These are phyloP conservation scores for Thuidium tamariscinum DNA, from an alignment of 225 moss, liverwort and hornwort species.

Conservation along the genomic window DNA sequence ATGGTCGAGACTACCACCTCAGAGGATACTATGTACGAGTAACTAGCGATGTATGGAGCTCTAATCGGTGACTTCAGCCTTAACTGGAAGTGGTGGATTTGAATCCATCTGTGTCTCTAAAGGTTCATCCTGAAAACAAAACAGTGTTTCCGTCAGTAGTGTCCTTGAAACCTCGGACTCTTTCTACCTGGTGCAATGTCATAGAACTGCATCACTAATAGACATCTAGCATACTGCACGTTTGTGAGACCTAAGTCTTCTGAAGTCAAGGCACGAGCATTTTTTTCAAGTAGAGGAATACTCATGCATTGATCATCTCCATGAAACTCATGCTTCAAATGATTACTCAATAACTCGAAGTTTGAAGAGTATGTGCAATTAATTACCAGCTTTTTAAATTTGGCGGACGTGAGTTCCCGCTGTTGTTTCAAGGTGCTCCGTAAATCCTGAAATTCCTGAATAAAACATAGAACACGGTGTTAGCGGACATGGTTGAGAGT, in stretches of 20 bases:
- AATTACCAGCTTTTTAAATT: conserved; percentile 24
- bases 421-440: conserved; percentile 38
- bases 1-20: conserved; percentile 29
- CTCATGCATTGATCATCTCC: not conserved
- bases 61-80: not conserved
- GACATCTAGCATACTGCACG: not conserved
- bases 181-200: not conserved
- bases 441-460: conserved; percentile 43
- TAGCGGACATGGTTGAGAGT: not conserved
- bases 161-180: not conserved
- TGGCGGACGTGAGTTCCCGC: conserved; percentile 23
- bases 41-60: not conserved
- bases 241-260: not conserved
- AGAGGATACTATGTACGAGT: not conserved
- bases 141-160: not conserved
- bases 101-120: not conserved
- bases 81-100: not conserved
- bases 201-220: not conserved
- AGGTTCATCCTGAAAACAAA: conserved; percentile 17
- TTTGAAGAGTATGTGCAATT: not conserved
- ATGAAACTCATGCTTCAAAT: not conserved
- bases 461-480: not conserved
- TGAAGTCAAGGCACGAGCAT: not conserved
- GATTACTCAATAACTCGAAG: not conserved
- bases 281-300: not conserved